Evolutionary conservation across 176 grass and related monocot species (phyloP).

Genomic region (Triticum timopheevii): DNA sequence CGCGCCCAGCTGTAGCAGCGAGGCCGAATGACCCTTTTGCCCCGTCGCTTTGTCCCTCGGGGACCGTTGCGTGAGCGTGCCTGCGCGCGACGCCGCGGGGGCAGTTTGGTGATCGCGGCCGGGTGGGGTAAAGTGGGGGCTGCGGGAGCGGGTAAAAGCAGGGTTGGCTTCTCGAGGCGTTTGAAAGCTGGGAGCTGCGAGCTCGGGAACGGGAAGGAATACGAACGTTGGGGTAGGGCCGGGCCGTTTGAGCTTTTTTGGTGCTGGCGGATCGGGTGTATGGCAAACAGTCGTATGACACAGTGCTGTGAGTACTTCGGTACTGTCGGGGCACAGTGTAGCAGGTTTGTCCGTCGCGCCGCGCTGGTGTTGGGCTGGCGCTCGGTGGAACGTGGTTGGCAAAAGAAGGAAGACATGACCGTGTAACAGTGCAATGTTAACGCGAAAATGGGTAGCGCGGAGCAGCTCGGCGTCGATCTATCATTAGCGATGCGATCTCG

Average conservation of each 20-base stretch:
- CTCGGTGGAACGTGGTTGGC: not conserved
- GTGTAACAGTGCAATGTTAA: not conserved
- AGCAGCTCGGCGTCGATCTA: not conserved
- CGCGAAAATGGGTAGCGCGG: not conserved
- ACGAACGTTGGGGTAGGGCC: slow-evolving; percentile 48
- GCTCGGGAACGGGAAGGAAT: slow-evolving; percentile 17
- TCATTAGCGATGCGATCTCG: not conserved
- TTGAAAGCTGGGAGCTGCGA: slow-evolving; percentile 31
- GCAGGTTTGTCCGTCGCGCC: not conserved
- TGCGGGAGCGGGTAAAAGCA: slow-evolving; percentile 46
- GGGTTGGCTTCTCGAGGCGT: slow-evolving; percentile 60
- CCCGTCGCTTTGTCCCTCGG: not conserved
- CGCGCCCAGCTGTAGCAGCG: slow-evolving; percentile 31
- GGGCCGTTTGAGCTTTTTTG: not conserved
- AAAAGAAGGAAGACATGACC: too few species aligned
- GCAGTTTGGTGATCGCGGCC: slow-evolving; percentile 15
- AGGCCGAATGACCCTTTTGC: not conserved
- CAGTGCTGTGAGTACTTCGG: not conserved
- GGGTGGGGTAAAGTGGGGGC: slow-evolving; percentile 29
- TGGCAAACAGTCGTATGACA: not conserved
- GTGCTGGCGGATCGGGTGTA: not conserved
- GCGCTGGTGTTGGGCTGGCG: not conserved
- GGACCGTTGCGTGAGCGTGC: not conserved
- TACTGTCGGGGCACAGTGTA: not conserved
- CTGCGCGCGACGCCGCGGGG: not conserved